Conservation (phyloP, 495 filamentous ascomycete species). For the Neurospora sp. region DNA sequence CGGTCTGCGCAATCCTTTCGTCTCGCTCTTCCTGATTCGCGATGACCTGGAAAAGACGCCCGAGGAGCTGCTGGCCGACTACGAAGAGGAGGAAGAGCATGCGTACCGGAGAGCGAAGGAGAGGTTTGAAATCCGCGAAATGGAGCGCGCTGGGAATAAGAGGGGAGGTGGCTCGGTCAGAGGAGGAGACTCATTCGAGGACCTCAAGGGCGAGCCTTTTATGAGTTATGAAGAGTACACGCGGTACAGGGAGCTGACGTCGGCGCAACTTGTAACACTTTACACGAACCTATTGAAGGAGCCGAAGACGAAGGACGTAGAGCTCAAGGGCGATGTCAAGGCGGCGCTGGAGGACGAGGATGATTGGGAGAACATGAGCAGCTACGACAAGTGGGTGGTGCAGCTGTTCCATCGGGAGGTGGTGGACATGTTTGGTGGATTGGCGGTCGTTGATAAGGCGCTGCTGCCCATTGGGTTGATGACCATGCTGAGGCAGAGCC, state of each 20-base stretch:
- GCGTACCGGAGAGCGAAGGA: constrained; percentile 38
- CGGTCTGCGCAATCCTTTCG: constrained; percentile 45
- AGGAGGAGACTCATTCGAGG: constrained; percentile 4
- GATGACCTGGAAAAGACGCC: constrained; percentile 4
- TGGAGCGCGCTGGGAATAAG: background rate
- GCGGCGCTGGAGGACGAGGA: constrained; percentile 8
- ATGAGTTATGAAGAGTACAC: constrained; percentile 39
- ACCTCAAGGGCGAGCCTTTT: constrained; percentile 24
- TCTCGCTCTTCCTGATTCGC: constrained; percentile 18
- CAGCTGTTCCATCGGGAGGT: constrained; percentile 42
- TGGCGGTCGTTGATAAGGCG: constrained; percentile 40
- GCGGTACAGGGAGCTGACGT: constrained; percentile 32
- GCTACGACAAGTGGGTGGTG: constrained; percentile 39
- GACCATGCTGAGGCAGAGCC: constrained; percentile 30
- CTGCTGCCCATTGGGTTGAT: constrained; percentile 45
- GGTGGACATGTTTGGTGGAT: constrained; percentile 37
- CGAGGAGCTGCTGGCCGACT: constrained; percentile 9
- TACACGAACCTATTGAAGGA: constrained; percentile 9
- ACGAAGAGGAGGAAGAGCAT: constrained; percentile 14
- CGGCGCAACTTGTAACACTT: constrained; percentile 3
- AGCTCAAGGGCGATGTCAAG: constrained; percentile 6
- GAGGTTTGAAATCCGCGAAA: background rate
- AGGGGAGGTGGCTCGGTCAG: background rate
- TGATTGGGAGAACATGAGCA: constrained; percentile 5
- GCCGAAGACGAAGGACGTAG: constrained; percentile 1